Evolutionary conservation across 225 moss, liverwort and hornwort genomes (phyloP).

Genomic region (Neckera pumila): DNA sequence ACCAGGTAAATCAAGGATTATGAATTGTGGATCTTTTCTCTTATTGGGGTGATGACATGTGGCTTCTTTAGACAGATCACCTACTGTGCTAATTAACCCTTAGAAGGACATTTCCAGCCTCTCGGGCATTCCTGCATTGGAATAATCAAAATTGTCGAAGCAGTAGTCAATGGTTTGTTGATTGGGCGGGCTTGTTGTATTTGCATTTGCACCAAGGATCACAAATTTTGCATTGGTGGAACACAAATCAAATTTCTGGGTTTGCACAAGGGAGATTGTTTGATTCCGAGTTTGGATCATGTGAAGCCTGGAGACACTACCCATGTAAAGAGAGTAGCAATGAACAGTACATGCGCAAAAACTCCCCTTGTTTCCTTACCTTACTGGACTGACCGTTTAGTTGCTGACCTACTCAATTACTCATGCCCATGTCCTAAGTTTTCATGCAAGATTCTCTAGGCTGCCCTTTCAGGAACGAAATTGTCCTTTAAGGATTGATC

Average conservation of each 20-base stretch:
- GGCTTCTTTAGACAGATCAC: not conserved
- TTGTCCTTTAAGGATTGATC: not conserved
- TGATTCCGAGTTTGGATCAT: not conserved
- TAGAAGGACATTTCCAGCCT: not conserved
- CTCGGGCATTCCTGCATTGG: not conserved
- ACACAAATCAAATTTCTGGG: not conserved
- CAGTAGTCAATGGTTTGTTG: not conserved
- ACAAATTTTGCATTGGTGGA: not conserved
- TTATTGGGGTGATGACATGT: not conserved
- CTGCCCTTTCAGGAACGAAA: not conserved
- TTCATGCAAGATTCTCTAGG: not conserved
- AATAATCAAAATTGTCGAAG: not conserved
- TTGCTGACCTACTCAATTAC: not conserved
- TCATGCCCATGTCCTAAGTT: not conserved
- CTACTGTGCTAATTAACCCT: not conserved
- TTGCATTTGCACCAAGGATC: not conserved
- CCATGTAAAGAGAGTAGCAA: not conserved
- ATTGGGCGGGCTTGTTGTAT: not conserved
- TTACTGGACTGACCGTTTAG: not conserved
- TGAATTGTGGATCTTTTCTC: not conserved
- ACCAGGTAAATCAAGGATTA: constrained; percentile 41
- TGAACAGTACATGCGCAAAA: not conserved
- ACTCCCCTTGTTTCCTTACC: not conserved
- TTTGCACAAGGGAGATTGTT: not conserved
- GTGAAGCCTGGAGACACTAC: not conserved